Base-by-base conservation (phyloP, 768 basidiomycete species). In the Sarcomyxa edulis region DNA sequence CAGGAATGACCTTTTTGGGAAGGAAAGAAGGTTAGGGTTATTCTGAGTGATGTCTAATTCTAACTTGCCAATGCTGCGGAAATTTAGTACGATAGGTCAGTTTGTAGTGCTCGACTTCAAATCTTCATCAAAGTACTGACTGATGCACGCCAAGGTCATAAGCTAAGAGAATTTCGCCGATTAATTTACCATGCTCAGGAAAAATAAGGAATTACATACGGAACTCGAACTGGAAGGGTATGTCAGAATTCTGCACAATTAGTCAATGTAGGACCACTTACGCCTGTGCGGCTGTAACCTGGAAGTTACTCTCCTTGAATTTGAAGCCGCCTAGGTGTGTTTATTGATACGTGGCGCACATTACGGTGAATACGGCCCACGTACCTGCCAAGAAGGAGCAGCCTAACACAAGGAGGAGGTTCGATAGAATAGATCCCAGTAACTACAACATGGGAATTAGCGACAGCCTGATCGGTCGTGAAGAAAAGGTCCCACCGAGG, bases 371-470 rank as follows among this genome's bases (percentile, higher is more conserved):
- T 6, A n/a, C n/a, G n/a, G 7, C 16, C 19, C 20, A 58, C 68
- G 43, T 44, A 78, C 82, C 84, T 33, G 88, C 89, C 38, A 94
- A 65, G 69, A 94, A 94, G 10, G 88, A 90, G 59, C 85, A 90
- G 6, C 93, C 93, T 10, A 97, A 68, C 12, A 97, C 92, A 25
- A 96, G 70, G 7, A 96, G 73, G 26, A 94, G 67, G 60, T 96
- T 96, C 9, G 90, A 93, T 26, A 96, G 62, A 43, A 96, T 87
- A 20, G 89, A 92, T 14, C 92, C 93, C 31, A 96, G 74, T 74
- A 95, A 81, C 86, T 87, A 47, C 10, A 18, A 9, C 30, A 2
- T 18, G n/a, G 12, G n/a, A n/a, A n/a, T n/a, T n/a, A n/a, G n/a
- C n/a, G n/a, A n/a, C n/a, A n/a, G n/a, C n/a, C n/a, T n/a, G n/a